phyloP scores from a whole-genome alignment of 805 yeast genomes.

The Schwanniomyces pseudopolymorphus region DNA sequence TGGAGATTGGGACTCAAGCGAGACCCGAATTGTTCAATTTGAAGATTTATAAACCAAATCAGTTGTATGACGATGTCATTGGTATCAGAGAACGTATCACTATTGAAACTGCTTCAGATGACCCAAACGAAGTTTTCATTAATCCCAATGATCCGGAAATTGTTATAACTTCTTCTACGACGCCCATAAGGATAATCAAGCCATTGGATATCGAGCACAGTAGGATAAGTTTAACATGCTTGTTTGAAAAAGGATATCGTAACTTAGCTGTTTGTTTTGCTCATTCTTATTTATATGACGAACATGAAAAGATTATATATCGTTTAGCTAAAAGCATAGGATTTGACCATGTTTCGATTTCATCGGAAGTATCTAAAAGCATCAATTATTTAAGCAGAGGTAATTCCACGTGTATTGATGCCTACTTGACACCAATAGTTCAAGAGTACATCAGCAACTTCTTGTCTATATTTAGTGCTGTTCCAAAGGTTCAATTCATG shows the following conservation, averaged over 20 bases:
- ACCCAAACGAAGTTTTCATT: no score
- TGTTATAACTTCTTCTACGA: no score
- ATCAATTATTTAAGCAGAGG: constrained; percentile 34
- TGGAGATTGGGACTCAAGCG: constrained; percentile 83
- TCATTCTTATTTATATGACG: constrained; percentile 35
- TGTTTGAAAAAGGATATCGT: constrained; percentile 25
- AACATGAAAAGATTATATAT: constrained; percentile 29
- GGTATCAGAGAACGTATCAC: constrained; percentile 90
- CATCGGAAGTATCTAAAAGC: constrained; percentile 36
- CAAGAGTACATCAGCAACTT: constrained; percentile 28
- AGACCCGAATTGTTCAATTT: constrained; percentile 86
- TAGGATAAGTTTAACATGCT: constrained; percentile 29
- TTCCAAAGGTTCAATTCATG: constrained; percentile 69
- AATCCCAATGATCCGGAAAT: no score
- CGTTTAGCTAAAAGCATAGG: constrained; percentile 30
- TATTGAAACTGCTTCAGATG: constrained; percentile 54
- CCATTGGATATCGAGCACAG: no score
- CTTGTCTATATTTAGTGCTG: constrained; percentile 34
- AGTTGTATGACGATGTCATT: constrained; percentile 68
- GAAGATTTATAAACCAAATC: constrained; percentile 64
- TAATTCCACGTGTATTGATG: constrained; percentile 38
- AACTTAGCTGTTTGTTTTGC: constrained; percentile 30
- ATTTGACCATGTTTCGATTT: constrained; percentile 35
- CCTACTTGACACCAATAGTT: constrained; percentile 36
- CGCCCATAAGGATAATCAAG: no score